phyloP scores from a whole-genome alignment of 306 rosid species.

The Rubus parviflorus region DNA sequence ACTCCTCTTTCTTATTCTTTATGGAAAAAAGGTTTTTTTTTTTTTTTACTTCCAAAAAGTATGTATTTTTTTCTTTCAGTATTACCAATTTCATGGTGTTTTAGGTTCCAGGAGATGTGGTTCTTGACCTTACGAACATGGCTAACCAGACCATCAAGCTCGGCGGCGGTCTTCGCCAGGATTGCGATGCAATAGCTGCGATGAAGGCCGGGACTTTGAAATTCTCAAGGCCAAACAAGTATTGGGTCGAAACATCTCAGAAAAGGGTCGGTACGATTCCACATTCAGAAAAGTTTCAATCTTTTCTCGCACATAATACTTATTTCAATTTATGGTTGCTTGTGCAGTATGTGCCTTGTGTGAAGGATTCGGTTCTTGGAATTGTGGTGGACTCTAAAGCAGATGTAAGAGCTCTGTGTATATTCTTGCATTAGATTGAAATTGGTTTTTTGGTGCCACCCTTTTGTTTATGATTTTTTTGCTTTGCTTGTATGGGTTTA shows the following conservation, averaged over 20 bases:
- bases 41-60: neutral
- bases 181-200: constrained; percentile 67
- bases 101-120: constrained; percentile 87
- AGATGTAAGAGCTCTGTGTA: constrained; percentile 61
- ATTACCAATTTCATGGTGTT: constrained; percentile 13
- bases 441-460: constrained; percentile 3
- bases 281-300: neutral
- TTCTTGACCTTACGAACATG: constrained; percentile 79
- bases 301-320: neutral
- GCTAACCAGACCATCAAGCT: constrained; percentile 82
- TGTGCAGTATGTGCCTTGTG: constrained; percentile 80
- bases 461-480: constrained; percentile 7
- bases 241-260: constrained; percentile 90
- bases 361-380: constrained; percentile 86
- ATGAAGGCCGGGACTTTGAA: constrained; percentile 76
- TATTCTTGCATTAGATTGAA: neutral
- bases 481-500: constrained; percentile 28
- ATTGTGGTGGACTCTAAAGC: constrained; percentile 78
- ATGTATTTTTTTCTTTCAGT: neutral
- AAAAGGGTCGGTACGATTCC: constrained; percentile 55
- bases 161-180: constrained; percentile 90
- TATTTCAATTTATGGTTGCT: constrained; percentile 12
- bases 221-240: constrained; percentile 79
- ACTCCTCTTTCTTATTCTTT: neutral
- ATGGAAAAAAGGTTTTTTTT: neutral